Evolutionary conservation across 352 stramenopile species (phyloP).

Genomic region (Phytophthora palmivora): DNA sequence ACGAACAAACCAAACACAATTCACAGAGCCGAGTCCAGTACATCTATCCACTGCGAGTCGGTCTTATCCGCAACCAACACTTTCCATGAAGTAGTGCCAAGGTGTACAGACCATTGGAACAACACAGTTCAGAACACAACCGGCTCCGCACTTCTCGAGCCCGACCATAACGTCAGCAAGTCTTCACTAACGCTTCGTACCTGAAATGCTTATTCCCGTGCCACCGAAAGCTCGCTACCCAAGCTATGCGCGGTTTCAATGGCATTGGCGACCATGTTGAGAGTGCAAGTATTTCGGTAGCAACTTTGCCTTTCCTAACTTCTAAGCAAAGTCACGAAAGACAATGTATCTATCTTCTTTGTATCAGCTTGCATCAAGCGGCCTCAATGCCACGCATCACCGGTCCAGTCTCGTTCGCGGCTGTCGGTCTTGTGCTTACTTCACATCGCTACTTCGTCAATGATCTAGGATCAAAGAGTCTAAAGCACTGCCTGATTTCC

Average conservation of each 20-base stretch:
- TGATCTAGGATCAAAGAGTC: neutral
- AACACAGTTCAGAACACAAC: slow-evolving; percentile 7
- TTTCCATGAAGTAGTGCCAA: slow-evolving; percentile 25
- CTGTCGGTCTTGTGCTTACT: slow-evolving; percentile 2
- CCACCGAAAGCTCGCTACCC: neutral
- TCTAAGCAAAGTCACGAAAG: slow-evolving; percentile 4
- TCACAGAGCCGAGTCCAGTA: too few relatives aligned
- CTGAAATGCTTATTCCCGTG: slow-evolving; percentile 12
- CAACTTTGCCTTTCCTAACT: slow-evolving; percentile 9
- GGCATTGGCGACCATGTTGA: neutral
- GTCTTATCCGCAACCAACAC: slow-evolving; percentile 4
- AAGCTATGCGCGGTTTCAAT: too few relatives aligned
- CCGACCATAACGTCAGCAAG: slow-evolving; percentile 1
- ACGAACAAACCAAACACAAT: too few relatives aligned
- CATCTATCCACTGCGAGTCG: neutral
- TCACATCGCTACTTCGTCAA: slow-evolving; percentile 11
- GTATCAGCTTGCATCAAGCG: neutral
- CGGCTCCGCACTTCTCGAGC: neutral
- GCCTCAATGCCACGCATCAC: neutral
- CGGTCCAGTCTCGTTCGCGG: slow-evolving; percentile 15
- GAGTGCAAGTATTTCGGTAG: slow-evolving; percentile 12
- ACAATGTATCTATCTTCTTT: neutral
- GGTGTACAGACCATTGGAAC: neutral
- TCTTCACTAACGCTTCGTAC: slow-evolving; percentile 1
- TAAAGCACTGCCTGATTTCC: neutral